Evolutionary conservation across 1,139 yeast genomes (phyloP).

Genomic region (Yamadazyma songkhlaensis): DNA sequence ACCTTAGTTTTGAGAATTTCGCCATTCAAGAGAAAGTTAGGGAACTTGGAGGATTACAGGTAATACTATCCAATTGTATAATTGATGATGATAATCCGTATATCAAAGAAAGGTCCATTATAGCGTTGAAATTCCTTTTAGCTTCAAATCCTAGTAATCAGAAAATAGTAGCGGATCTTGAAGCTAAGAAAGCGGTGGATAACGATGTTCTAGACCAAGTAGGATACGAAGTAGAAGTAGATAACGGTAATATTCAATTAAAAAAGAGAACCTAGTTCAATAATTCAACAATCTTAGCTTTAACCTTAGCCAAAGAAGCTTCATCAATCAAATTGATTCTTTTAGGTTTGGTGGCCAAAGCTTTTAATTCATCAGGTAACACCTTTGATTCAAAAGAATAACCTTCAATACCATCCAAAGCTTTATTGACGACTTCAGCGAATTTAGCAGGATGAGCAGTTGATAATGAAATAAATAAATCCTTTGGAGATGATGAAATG

Average conservation of each 20-base stretch:
- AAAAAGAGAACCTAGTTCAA: constrained; percentile 35
- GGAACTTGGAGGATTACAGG: constrained; percentile 62
- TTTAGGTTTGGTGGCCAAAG: constrained; percentile 67
- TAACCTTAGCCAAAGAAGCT: constrained; percentile 71
- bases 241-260: constrained; percentile 34
- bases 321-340: constrained; percentile 73
- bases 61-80: constrained; percentile 75
- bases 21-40: constrained; percentile 68
- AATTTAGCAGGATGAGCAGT: constrained; percentile 99
- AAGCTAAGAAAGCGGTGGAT: constrained; percentile 35
- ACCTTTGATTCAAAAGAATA: constrained; percentile 88
- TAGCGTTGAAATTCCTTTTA: constrained; percentile 70
- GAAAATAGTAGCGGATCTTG: constrained; percentile 57
- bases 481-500: constrained; percentile 45
- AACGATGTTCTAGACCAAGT: constrained; percentile 34
- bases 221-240: constrained; percentile 38
- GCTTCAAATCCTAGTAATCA: constrained; percentile 68
- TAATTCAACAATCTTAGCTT: constrained; percentile 70
- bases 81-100: constrained; percentile 88
- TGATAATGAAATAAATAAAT: constrained; percentile 72
- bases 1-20: constrained; percentile 48
- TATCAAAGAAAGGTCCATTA: constrained; percentile 79
- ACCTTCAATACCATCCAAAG: constrained; percentile 61
- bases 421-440: constrained; percentile 89
- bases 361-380: constrained; percentile 81